Base-by-base conservation (phyloP, 331 rosid genomes). In the Malus hybrid region DNA sequence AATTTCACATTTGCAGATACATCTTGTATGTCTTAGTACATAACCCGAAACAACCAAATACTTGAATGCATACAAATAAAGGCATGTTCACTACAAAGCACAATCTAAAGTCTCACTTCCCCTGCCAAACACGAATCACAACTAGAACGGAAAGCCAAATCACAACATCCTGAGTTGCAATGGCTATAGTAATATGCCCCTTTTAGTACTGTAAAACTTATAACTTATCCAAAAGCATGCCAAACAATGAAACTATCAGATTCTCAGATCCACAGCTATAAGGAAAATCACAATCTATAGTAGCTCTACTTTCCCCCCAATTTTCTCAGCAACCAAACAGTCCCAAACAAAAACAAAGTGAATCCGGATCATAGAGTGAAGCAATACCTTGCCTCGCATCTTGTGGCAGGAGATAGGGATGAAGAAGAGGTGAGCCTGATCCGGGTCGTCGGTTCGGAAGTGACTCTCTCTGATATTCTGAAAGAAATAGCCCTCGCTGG, bases 361-460 rank as follows among this genome's bases (percentile, higher is more conserved):
- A 52, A 18, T 52, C 20, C 57, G 22, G 57, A 18, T 18, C 20
- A 34, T 4, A 22, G 36, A 73, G 7, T 6, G 64, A 48, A 28
- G 52, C 6, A 66, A 64, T 86, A 94, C 99, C 99, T 92, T 90
- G 83, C 99, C 99, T 67, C 97, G 88, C 99, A 94, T 92, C 86
- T 94, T 94, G 71, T 94, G 97, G 80, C 97, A 92, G 2, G 99
- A 94, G 77, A 94, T 92, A 14, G 97, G 99, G 69, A 94, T 87
- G 84, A 94, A 94, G 84, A 94, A 94, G 81, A 94, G 93, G 76
- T 90, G 83, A 5, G 99, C 97, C 83, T 87, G 86, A 83, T 85
- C 85, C 5, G 99, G 99, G 86, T 92, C 88, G 6, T 86, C 77
- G 12, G 97, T 94, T 13, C 91, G 93, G 71, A 94, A 94, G 19